These are phyloP conservation scores for Papiliotrema laurentii DNA, from an alignment of 1,284 basidiomycete genomes.

Conservation along the genomic window DNA sequence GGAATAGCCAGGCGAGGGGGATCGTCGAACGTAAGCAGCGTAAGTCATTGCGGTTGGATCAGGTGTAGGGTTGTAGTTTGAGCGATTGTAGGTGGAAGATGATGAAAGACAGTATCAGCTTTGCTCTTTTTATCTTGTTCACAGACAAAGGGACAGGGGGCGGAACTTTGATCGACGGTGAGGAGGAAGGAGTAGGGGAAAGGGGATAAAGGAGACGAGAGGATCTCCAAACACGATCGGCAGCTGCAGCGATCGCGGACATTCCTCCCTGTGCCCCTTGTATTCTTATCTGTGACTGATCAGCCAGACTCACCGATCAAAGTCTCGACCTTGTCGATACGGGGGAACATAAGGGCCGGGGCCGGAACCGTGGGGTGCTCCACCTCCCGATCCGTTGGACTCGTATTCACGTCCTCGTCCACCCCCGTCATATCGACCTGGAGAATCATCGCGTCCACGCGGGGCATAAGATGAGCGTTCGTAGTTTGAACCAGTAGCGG, in stretches of 20 bases:
- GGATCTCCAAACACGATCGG: too few species aligned
- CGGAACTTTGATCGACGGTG: neutral
- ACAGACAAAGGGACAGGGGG: neutral
- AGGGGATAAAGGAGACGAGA: neutral
- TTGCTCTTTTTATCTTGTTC: too few species aligned
- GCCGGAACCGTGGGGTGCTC: neutral
- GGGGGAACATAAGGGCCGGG: neutral
- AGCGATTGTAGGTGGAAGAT: neutral
- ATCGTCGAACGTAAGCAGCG: neutral
- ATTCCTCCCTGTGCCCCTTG: neutral
- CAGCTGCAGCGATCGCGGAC: too few species aligned
- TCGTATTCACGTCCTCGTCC: neutral
- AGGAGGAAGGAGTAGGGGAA: neutral
- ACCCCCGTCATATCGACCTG: too few species aligned
- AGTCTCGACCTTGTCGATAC: neutral
- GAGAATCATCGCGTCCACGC: too few species aligned
- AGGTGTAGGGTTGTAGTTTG: too few species aligned
- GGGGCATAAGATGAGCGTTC: too few species aligned
- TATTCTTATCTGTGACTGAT: neutral
- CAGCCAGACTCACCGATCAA: neutral
- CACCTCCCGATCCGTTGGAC: neutral
- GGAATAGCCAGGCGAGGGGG: conserved; percentile 1
- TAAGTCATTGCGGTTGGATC: neutral
- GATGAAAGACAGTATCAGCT: neutral
- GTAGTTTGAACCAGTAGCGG: too few species aligned